Evolutionary conservation across 2,329 filamentous ascomycete species (phyloP), one percentile per base, ranked within the genome.

Genomic region (Karstenula rhodostoma): DNA sequence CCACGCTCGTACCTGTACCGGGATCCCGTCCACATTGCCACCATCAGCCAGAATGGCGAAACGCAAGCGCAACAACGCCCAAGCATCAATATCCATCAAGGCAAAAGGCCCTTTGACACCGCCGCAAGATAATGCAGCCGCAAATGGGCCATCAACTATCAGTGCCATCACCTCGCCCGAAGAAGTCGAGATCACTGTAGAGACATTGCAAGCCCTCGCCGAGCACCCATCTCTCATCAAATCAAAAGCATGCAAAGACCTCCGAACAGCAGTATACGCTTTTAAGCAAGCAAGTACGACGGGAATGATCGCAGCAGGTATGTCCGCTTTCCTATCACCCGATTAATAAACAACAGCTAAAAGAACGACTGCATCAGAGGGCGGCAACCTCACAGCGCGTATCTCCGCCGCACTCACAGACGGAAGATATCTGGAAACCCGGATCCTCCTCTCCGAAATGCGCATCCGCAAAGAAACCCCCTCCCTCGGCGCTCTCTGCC

Each of bases 231-330:
- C 75, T 23, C 70, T 90, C 23, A 90, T 89, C 73, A 91, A 91
- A 74, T 86, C 87, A 0, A 90, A 90, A 69, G 83, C 82, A 25
- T 91, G 89, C 78, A 89, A 86, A 68, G 87, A 89, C 50, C 78
- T 91, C 2, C 82, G 89, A 22, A 85, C 84, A 3, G 89, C 89
- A 5, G 88, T 90, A 8, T 90, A 90, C 68, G 86, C 88, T 22
- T 91, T 92, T 60, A 85, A 88, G 1, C 86, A 90, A 72, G 86
- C 88, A 17, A 90, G 88, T 66, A 89, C 87, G 0, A 90, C 87
- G 0, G 89, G 89, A 5, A 77, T 87, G 61, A 89, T 88, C 74
- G 83, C 84, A 52, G 81, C 83, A 53, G 81, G 84, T 82, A 75
- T 59, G 32, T 32, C 29, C 8, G 12, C 29, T 9, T 9, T 32